These are phyloP conservation scores for Fragaria ananassa DNA, from an alignment of 306 rosid species.

Conservation along the genomic window DNA sequence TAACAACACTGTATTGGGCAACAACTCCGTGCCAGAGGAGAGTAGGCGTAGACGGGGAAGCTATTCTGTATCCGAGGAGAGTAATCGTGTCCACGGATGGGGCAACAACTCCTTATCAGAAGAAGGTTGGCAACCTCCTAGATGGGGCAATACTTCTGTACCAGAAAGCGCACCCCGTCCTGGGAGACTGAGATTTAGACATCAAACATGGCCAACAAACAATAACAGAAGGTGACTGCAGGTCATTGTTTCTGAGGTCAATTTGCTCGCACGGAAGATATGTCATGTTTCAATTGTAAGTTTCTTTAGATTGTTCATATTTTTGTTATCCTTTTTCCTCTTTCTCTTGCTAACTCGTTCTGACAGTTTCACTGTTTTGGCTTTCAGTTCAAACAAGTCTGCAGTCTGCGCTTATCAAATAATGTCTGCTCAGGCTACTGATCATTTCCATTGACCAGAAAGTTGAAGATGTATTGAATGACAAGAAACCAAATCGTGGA, in stretches of 20 bases:
- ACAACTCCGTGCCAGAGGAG: slow-evolving; percentile 14
- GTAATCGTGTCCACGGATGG: slow-evolving; percentile 17
- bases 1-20: slow-evolving; percentile 25
- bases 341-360: background rate
- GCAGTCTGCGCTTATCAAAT: background rate
- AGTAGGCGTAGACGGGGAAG: slow-evolving; percentile 35
- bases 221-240: slow-evolving; percentile 29
- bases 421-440: background rate
- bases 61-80: slow-evolving; percentile 20
- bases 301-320: background rate
- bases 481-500: background rate
- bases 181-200: slow-evolving; percentile 50
- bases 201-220: slow-evolving; percentile 49
- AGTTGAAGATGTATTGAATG: background rate
- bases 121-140: slow-evolving; percentile 24
- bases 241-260: slow-evolving; percentile 16
- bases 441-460: background rate
- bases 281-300: background rate
- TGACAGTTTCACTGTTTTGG: background rate
- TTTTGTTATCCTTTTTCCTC: background rate
- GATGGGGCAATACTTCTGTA: slow-evolving; percentile 38
- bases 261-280: background rate
- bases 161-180: slow-evolving; percentile 27
- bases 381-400: background rate
- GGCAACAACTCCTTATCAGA: slow-evolving; percentile 24